phyloP scores from a whole-genome alignment of 345 rosid species.

The Stellera chamaejasme region DNA sequence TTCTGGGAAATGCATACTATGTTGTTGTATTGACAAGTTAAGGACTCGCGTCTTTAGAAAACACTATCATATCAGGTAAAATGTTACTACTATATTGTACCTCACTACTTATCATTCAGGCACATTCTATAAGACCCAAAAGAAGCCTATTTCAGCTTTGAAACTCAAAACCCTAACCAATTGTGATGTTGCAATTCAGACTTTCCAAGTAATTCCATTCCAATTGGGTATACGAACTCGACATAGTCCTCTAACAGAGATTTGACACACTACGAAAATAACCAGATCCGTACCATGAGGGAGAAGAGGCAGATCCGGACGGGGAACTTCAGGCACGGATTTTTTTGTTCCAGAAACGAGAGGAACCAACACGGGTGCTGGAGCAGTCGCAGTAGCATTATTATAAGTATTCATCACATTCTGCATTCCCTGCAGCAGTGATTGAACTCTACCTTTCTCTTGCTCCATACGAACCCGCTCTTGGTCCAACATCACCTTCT shows the following conservation, averaged over 20 bases:
- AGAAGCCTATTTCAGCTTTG: too few species aligned
- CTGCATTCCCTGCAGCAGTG: conserved; percentile 68
- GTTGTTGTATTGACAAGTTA: too few species aligned
- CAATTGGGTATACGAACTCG: not conserved
- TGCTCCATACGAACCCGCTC: conserved; percentile 54
- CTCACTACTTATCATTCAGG: too few species aligned
- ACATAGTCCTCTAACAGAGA: not conserved
- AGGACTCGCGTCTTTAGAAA: too few species aligned
- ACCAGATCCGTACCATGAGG: conserved; percentile 24
- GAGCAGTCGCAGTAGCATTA: conserved; percentile 27
- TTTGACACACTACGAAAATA: not conserved
- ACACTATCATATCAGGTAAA: too few species aligned
- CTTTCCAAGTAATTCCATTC: not conserved
- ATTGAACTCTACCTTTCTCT: conserved; percentile 57
- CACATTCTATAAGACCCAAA: too few species aligned
- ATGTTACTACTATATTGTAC: too few species aligned
- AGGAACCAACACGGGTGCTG: conserved; percentile 23
- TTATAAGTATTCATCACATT: conserved; percentile 62
- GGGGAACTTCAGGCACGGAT: conserved; percentile 16
- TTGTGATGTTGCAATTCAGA: too few species aligned
- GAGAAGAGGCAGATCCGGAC: conserved; percentile 16
- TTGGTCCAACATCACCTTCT: conserved; percentile 51
- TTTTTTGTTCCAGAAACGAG: conserved; percentile 11
- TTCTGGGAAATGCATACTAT: too few species aligned
- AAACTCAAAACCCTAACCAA: too few species aligned